Base-by-base conservation (phyloP, 495 filamentous ascomycete species). In the Lasiosphaeria hispida region DNA sequence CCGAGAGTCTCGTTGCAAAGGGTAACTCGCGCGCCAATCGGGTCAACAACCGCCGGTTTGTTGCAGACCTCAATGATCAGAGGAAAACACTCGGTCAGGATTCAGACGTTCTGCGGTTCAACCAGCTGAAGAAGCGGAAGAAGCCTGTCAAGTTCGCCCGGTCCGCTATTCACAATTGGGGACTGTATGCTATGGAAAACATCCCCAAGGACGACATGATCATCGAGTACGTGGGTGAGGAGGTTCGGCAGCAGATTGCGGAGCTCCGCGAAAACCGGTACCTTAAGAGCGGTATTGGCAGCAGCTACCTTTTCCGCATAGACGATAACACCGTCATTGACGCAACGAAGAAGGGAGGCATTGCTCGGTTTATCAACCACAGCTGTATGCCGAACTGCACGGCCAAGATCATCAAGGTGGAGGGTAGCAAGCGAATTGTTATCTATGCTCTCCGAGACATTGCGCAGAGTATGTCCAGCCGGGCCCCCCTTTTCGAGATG, bases 151-250 rank as follows among this genome's bases (percentile, higher is more conserved):
- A 94, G 66, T 99, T 99, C 69, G 94, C 92, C 50, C 86, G 94
- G 7, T 97, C 95, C 19, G 95, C 94, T 45, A 99, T 99, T 63
- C 94, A 99, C 72, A 96, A 96, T 67, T 99, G 94, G 94, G 94
- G 94, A 33, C 75, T 99, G 39, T 99, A 97, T 65, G 92, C 94
- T 7, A 92, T 96, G 79, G 93, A 97, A 72, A 93, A 96, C 64
- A 99, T 99, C 57, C 80, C 90, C 33, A 91, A 91, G 62, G 96
- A 96, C 69, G 94, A 99, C 71, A 97, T 99, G 92, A 99, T 99
- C 67, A 99, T 99, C 68, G 94, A 99, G 75, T 99, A 99, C 69
- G 94, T 99, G 14, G 94, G 94, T 53, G 95, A 99, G 73, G 95
- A 94, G 67, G 91, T 99, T 10, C 85, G 94, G 48, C 94, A 97